Evolutionary conservation across 345 rosid species (phyloP).

Genomic region (Eucalyptus cloeziana): DNA sequence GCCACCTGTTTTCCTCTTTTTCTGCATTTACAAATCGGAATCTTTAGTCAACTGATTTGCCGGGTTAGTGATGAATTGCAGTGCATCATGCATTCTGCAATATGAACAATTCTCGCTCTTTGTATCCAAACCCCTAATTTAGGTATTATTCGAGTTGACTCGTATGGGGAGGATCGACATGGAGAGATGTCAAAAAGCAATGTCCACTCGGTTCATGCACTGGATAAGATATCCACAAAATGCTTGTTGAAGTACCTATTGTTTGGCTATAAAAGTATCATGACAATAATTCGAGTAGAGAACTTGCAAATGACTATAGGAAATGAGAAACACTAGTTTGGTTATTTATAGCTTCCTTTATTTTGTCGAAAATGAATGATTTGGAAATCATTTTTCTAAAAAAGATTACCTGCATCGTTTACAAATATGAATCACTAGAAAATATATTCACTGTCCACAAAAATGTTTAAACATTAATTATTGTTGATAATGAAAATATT

Average conservation of each 20-base stretch:
- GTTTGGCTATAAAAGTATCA: neutral
- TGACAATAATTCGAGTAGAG: neutral
- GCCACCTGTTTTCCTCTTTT: neutral
- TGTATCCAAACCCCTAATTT: neutral
- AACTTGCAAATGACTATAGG: neutral
- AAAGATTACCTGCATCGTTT: fast-evolving
- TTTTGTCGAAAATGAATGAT: no score
- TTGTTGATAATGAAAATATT: neutral
- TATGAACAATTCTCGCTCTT: neutral
- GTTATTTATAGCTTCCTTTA: neutral
- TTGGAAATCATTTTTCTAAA: neutral
- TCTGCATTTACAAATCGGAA: neutral
- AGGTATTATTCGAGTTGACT: neutral
- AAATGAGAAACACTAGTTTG: neutral
- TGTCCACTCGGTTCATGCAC: neutral
- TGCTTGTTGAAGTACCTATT: neutral
- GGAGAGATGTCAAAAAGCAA: neutral
- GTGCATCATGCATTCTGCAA: neutral
- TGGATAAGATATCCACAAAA: neutral
- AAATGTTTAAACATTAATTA: neutral
- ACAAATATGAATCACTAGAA: neutral
- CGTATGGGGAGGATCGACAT: neutral
- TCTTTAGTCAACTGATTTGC: neutral
- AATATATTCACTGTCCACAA: neutral
- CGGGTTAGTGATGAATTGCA: neutral